A percentile compares a stretch with the other conserved stretches of the same genome.
phyloP scores from a whole-genome alignment of 202 grass and related monocot species.

The Panicum hallii region DNA sequence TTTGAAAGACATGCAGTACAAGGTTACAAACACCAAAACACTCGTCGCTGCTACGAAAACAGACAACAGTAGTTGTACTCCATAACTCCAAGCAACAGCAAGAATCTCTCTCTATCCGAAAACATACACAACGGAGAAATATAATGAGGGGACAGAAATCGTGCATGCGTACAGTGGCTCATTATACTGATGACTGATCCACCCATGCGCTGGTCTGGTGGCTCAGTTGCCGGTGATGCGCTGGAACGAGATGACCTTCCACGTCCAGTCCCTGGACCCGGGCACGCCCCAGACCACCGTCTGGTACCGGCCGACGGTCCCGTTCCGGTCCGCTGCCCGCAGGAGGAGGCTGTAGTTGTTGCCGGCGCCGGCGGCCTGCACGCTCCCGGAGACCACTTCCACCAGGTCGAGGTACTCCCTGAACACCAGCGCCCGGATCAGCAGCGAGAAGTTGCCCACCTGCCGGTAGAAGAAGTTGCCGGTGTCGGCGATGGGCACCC shows the following conservation, averaged over 20 bases:
- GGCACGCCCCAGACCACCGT: constrained; percentile 37
- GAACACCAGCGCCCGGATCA: neutral
- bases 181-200: too few relatives aligned
- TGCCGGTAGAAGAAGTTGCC: neutral
- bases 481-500: neutral
- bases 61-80: too few relatives aligned
- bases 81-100: too few relatives aligned
- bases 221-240: neutral
- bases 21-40: too few relatives aligned
- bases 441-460: constrained; percentile 29
- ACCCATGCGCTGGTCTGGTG: too few relatives aligned
- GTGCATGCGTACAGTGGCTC: too few relatives aligned
- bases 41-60: too few relatives aligned
- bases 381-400: constrained; percentile 26
- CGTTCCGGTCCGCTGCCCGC: neutral
- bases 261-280: neutral
- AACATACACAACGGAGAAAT: too few relatives aligned
- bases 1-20: too few relatives aligned
- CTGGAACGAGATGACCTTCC: constrained; percentile 19
- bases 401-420: neutral
- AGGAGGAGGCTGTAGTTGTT: constrained; percentile 35
- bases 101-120: too few relatives aligned
- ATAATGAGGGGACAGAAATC: too few relatives aligned
- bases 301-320: neutral
- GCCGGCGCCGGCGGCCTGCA: constrained; percentile 31